Base-by-base conservation (phyloP, 2,329 filamentous ascomycete genomes). In the Colletotrichum endophyticum region DNA sequence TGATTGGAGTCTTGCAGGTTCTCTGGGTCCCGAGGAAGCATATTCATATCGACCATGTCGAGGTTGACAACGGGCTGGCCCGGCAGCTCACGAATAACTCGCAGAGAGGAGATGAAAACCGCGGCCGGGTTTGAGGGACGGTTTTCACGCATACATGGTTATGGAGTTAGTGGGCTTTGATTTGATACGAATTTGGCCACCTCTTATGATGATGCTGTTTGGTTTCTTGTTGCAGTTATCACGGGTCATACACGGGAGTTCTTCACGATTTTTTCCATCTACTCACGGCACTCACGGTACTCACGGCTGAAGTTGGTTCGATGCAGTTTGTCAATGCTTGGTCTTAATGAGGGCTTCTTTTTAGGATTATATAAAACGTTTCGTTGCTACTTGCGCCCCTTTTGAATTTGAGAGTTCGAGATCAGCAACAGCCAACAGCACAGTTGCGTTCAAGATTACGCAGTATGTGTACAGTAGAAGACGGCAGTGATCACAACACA, bases 11-110 rank as follows among this genome's bases (percentile, higher is more conserved):
- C 6, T 32, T 77, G 30, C 77, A 78, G 67, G 71, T 78, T 28
- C 62, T 77, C 53, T 77, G 71, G 77, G 71, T 78, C 2, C 77
- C 77, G 25, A 72, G 69, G 64, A 75, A 75, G 25, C 63, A 70
- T 53, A 72, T 77, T 78, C 81, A 84, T n/a, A 78, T 70, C 4
- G 75, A 79, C 8, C 76, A 79, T 19, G 81, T 72, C 13, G 77
- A 75, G 62, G 70, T 76, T 22, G 74, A 68, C 44, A 76, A 76
- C 49, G 74, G 70, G 3, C 36, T 76, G 15, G 49, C 74, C 7
- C 57, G 44, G 16, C 74, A 72, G 28, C 36, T 74, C 22, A 73
- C 74, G 12, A 62, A 69, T 15, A 76, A 32, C 13, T 73, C 74
- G 28, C 28, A 53, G 70, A 69, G 73, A n/a, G 63, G 70, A 7